A percentile compares a stretch with the other conserved stretches of the same genome.
Evolutionary conservation across 176 grass and related monocot genomes (phyloP).

Genomic region (Hordeum vulgare): DNA sequence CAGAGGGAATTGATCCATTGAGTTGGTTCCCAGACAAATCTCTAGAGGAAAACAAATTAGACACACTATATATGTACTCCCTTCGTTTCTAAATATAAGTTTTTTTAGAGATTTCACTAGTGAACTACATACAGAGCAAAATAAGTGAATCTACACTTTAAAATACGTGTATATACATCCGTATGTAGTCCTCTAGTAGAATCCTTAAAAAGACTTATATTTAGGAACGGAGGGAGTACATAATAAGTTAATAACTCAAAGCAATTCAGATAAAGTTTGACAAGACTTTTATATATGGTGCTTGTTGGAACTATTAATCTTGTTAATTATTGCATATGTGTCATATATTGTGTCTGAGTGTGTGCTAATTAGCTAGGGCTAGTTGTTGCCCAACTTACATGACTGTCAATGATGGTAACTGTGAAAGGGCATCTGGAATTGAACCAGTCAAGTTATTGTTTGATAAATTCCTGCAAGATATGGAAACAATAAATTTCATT

Average conservation of each 20-base stretch:
- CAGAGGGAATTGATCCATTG: not conserved
- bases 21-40: not conserved
- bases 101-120: no score
- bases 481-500: not conserved
- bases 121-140: no score
- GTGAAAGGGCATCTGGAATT: slow-evolving; percentile 1
- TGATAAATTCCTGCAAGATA: not conserved
- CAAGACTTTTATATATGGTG: no score
- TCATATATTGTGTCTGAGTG: not conserved
- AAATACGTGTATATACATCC: no score
- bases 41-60: not conserved
- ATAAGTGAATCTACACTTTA: no score
- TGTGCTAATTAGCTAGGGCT: not conserved
- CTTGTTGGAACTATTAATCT: not conserved
- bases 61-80: not conserved
- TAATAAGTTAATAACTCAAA: not conserved
- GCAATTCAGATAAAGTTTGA: not conserved
- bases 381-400: not conserved
- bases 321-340: not conserved
- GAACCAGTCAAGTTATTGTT: not conserved
- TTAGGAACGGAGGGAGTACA: no score
- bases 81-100: no score
- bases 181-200: no score
- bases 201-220: no score
- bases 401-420: not conserved